Conservation (phyloP, 306 rosid genomes). For the Sphenostylis stenocarpa region DNA sequence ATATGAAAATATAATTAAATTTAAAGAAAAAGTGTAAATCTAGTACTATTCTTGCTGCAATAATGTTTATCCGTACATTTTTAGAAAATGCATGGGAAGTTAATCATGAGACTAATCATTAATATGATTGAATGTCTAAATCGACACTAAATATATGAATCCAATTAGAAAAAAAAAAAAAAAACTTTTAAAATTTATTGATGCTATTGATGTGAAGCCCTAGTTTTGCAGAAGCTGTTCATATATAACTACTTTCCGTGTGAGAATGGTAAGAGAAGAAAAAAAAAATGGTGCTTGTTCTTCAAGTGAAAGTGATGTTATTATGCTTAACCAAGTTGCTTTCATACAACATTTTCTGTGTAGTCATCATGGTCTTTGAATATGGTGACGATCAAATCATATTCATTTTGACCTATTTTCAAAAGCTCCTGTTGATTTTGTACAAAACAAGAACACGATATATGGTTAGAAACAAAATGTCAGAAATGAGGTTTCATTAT, state of each 20-base stretch:
- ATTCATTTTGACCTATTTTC: slow-evolving; percentile 4
- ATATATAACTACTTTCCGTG: neutral
- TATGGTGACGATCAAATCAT: slow-evolving; percentile 13
- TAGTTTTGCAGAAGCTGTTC: neutral
- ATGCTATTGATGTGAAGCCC: neutral
- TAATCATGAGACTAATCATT: slow-evolving; percentile 5
- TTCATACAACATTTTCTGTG: slow-evolving; percentile 34
- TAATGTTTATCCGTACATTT: too few species aligned
- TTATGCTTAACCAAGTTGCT: slow-evolving; percentile 19
- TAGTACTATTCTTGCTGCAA: too few species aligned
- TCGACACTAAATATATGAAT: neutral
- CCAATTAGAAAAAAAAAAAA: too few species aligned
- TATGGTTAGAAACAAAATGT: neutral
- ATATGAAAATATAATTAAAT: too few species aligned
- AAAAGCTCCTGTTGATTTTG: slow-evolving; percentile 25
- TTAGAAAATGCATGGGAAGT: slow-evolving; percentile 1
- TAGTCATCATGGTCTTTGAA: slow-evolving; percentile 38
- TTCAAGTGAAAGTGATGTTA: slow-evolving; percentile 34
- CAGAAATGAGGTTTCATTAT: neutral
- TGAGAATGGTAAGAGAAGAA: neutral
- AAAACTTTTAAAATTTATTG: neutral
- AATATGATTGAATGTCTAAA: neutral
- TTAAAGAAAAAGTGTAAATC: too few species aligned
- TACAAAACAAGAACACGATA: neutral
- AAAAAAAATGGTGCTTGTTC: slow-evolving; percentile 20